Base-by-base conservation (phyloP, 1,139 yeast species). In the Torulaspora pretoriensis region DNA sequence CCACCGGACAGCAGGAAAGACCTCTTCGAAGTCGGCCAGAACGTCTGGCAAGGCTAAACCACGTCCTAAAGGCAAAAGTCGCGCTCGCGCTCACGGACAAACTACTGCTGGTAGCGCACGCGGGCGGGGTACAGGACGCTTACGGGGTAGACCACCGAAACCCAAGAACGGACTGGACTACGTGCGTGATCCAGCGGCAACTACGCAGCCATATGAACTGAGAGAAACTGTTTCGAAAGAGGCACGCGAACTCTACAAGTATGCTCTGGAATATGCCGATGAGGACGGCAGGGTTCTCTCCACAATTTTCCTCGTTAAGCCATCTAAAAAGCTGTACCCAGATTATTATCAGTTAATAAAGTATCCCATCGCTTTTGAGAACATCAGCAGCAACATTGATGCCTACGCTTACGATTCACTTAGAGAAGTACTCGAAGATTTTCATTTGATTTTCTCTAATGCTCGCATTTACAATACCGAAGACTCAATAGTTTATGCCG, bases 381-480 rank as follows among this genome's bases (percentile, higher is more conserved):
- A 75, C 23, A 73, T 89, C 44, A 75, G 73, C 55, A 82, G 78
- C 63, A 75, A 86, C 55, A 71, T 87, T 40, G 70, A 72, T 38
- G 65, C 73, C 26, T 71, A 68, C 43, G 70, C 75, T 6, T 86
- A 87, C 59, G 69, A 70, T 23, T 65, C 70, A 6, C 65, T 82
- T 39, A 73, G 77, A 29, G 90, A 83, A 53, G 76, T 85, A 48
- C 66, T 81, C 44, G 84, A 77, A 51, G 96, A 87, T 60, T 69
- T 87, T 46, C 83, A 82, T 53, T 73, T 81, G 55, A 85, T 90
- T 78, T 85, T 86, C 64, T 73, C 77, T 47, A 90, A 90, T 65
- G 97, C 97, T 1, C 74, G 82, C 51, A 77, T 78, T n/a, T 90
- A 88, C 63, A 90, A 90, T 59, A 94, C 88, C 59, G 96, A 86